Conservation (phyloP, 2,329 filamentous ascomycete species). For the Sporothrix mexicana region DNA sequence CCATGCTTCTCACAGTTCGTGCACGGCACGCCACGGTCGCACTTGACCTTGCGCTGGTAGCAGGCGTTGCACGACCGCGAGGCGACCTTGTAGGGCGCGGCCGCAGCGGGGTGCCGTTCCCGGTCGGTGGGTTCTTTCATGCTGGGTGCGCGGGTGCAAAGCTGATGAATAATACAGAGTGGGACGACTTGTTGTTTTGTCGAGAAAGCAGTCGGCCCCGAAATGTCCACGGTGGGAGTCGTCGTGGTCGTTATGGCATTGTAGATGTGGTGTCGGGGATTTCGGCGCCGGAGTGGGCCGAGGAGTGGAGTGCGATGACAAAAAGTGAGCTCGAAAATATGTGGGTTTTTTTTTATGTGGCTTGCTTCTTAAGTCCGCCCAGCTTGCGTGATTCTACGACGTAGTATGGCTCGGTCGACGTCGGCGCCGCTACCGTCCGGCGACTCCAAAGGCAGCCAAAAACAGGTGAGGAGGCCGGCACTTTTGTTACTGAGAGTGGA, state of each 20-base stretch:
- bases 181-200: no score
- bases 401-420: no score
- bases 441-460: no score
- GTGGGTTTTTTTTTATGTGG: not conserved
- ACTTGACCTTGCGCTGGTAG: constrained; percentile 26
- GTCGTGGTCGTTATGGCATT: not conserved
- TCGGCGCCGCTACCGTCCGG: constrained; percentile 2
- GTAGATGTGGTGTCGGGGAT: constrained; percentile 11
- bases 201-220: not conserved
- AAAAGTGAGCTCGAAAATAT: not conserved
- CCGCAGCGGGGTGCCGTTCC: not conserved
- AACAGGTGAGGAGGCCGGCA: no score
- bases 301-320: not conserved
- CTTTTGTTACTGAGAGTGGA: no score
- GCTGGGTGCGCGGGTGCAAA: no score
- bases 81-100: not conserved
- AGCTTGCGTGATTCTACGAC: no score
- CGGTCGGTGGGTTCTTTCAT: constrained; percentile 12
- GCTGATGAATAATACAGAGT: not conserved
- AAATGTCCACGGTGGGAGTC: not conserved
- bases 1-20: constrained; percentile 10
- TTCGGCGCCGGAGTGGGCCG: constrained; percentile 19
- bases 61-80: constrained; percentile 26
- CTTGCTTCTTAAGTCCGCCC: no score
- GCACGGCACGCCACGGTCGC: constrained; percentile 26